These are phyloP conservation scores for Geotrichum carabidarum DNA, from an alignment of 1,139 yeast genomes.

Conservation along the genomic window DNA sequence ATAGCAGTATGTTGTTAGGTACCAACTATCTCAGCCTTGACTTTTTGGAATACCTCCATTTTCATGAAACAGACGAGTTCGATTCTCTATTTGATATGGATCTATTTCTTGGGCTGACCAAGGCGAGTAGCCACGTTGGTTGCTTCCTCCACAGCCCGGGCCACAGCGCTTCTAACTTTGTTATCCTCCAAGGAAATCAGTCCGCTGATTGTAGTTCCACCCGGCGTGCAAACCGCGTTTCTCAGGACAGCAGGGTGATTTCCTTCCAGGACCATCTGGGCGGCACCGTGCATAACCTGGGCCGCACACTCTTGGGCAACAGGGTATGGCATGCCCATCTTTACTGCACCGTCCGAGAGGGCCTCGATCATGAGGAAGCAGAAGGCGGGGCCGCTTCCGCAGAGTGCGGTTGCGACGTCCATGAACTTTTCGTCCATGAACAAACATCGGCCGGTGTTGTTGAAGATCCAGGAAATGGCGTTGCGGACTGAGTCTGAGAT, in stretches of 20 bases:
- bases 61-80: background rate
- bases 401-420: slow-evolving; percentile 93
- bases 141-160: slow-evolving; percentile 87
- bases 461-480: slow-evolving; percentile 52
- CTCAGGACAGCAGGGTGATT: slow-evolving; percentile 89
- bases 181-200: slow-evolving; percentile 86
- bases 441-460: slow-evolving; percentile 50
- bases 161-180: slow-evolving; percentile 80
- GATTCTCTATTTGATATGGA: background rate
- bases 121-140: slow-evolving; percentile 75
- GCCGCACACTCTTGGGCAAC: slow-evolving; percentile 88
- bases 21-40: background rate
- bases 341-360: slow-evolving; percentile 87
- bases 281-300: slow-evolving; percentile 94
- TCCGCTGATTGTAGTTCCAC: slow-evolving; percentile 97
- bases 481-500: slow-evolving; percentile 51
- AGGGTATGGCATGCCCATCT: slow-evolving; percentile 88
- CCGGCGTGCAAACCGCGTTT: slow-evolving; percentile 92
- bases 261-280: slow-evolving; percentile 73
- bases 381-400: slow-evolving; percentile 97
- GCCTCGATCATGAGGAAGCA: slow-evolving; percentile 86
- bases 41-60: background rate
- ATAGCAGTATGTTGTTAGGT: background rate
- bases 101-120: slow-evolving; percentile 42
- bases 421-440: slow-evolving; percentile 64